Percentiles rank a stretch among this genome's conserved stretches.
phyloP scores from a whole-genome alignment of 306 rosid species.

The Potentilla sterilis region DNA sequence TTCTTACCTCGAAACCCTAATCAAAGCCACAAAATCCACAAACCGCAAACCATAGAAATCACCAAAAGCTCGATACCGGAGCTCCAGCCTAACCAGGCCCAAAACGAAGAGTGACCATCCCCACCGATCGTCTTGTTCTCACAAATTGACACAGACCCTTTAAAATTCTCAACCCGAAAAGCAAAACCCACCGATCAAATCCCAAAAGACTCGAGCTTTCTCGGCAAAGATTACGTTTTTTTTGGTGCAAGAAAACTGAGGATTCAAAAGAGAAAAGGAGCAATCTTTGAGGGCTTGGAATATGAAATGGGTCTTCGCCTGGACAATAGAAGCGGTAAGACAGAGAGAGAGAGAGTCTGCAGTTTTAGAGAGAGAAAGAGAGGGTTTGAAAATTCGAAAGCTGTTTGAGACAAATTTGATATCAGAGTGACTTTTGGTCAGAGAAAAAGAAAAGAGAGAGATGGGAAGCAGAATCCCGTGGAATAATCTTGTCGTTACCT shows the following conservation, averaged over 20 bases:
- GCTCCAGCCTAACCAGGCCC: constrained; percentile 22
- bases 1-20: constrained; percentile 31
- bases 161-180: constrained; percentile 16
- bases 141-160: constrained; percentile 16
- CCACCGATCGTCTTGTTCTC: constrained; percentile 26
- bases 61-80: constrained; percentile 12
- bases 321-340: constrained; percentile 15
- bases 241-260: background rate
- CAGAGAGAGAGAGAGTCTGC: constrained; percentile 8
- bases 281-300: constrained; percentile 15
- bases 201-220: constrained; percentile 30
- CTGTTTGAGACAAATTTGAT: constrained; percentile 60
- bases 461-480: constrained; percentile 24
- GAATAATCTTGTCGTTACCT: constrained; percentile 12
- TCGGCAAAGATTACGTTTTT: constrained; percentile 19
- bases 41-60: constrained; percentile 42
- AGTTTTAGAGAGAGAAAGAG: constrained; percentile 22
- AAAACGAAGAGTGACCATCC: constrained; percentile 16
- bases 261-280: background rate
- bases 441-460: constrained; percentile 15
- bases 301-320: background rate
- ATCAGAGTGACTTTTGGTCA: constrained; percentile 27
- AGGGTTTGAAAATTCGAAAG: constrained; percentile 45
- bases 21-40: constrained; percentile 30
- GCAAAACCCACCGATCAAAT: constrained; percentile 29